These are phyloP conservation scores for Gliomastix tumulicola DNA, from an alignment of 2,329 filamentous ascomycete genomes.

Conservation along the genomic window DNA sequence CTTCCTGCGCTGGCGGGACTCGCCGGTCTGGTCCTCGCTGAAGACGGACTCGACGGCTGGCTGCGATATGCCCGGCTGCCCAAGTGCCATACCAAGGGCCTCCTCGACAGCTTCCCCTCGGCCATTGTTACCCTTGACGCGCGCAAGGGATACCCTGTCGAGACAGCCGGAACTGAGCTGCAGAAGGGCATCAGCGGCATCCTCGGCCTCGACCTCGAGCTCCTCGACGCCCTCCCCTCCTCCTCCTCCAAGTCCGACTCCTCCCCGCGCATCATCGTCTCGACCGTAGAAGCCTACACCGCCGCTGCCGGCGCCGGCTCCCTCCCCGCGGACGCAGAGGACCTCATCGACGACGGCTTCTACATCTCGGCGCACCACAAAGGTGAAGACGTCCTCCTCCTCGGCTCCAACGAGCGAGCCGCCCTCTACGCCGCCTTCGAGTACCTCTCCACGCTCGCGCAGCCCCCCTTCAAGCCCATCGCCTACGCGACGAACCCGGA, in stretches of 20 bases:
- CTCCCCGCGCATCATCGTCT: constrained; percentile 9
- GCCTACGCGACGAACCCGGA: constrained; percentile 46
- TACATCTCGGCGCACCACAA: constrained; percentile 44
- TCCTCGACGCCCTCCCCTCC: constrained; percentile 10
- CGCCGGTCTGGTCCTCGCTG: constrained; percentile 27
- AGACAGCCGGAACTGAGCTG: constrained; percentile 52
- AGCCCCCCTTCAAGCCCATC: constrained; percentile 43
- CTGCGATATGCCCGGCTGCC: constrained; percentile 53
- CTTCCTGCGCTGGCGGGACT: background rate
- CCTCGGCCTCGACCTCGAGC: constrained; percentile 36
- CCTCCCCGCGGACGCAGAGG: constrained; percentile 17
- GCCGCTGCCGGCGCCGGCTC: constrained; percentile 30
- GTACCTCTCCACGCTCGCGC: constrained; percentile 59
- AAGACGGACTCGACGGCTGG: constrained; percentile 57
- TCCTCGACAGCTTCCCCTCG: constrained; percentile 33
- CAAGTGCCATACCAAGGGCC: constrained; percentile 12
- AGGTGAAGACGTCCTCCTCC: constrained; percentile 41
- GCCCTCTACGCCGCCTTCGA: constrained; percentile 64
- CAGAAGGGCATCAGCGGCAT: constrained; percentile 50
- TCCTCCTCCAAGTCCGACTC: background rate
- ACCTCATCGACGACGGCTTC: constrained; percentile 52
- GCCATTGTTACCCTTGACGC: constrained; percentile 46
- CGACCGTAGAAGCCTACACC: constrained; percentile 11
- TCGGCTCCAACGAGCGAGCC: constrained; percentile 60
- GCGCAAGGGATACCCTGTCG: constrained; percentile 47